Conservation (phyloP, 805 yeast genomes). For the Pichia cephalocereana region DNA sequence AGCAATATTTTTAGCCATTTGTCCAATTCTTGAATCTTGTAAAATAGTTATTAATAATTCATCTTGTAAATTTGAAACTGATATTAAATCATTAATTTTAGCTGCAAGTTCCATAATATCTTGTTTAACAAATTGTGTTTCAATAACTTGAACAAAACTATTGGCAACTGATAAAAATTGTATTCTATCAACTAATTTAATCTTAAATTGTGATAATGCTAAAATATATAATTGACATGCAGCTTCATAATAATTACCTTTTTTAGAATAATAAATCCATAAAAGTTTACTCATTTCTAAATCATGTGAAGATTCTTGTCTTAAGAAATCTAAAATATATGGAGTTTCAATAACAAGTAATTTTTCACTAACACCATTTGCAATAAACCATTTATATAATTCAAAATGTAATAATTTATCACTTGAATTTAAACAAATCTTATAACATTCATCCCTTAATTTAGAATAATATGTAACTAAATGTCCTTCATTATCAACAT, state of each 20-base stretch:
- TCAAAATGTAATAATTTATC: constrained; percentile 89
- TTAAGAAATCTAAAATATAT: constrained; percentile 67
- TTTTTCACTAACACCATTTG: constrained; percentile 67
- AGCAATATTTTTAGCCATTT: constrained; percentile 42
- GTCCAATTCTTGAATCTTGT: constrained; percentile 40
- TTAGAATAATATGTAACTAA: constrained; percentile 42
- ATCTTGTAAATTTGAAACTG: constrained; percentile 78
- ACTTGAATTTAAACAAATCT: constrained; percentile 58
- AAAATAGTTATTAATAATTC: constrained; percentile 46
- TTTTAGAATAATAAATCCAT: constrained; percentile 84
- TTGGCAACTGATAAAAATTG: constrained; percentile 87
- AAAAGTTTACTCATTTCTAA: constrained; percentile 70
- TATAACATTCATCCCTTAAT: constrained; percentile 64
- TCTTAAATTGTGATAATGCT: constrained; percentile 63
- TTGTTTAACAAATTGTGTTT: constrained; percentile 70
- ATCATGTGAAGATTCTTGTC: constrained; percentile 53
- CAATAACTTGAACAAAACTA: constrained; percentile 81
- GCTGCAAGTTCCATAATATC: constrained; percentile 63
- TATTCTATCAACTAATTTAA: constrained; percentile 64
- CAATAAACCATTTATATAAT: constrained; percentile 85
- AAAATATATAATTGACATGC: constrained; percentile 69
- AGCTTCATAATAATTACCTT: constrained; percentile 72
- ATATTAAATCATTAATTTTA: constrained; percentile 68
- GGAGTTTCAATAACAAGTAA: constrained; percentile 76
- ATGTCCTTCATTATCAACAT: constrained; percentile 25